Conservation (phyloP, 2,329 filamentous ascomycete species). For the Phyllosticta ampelicida region DNA sequence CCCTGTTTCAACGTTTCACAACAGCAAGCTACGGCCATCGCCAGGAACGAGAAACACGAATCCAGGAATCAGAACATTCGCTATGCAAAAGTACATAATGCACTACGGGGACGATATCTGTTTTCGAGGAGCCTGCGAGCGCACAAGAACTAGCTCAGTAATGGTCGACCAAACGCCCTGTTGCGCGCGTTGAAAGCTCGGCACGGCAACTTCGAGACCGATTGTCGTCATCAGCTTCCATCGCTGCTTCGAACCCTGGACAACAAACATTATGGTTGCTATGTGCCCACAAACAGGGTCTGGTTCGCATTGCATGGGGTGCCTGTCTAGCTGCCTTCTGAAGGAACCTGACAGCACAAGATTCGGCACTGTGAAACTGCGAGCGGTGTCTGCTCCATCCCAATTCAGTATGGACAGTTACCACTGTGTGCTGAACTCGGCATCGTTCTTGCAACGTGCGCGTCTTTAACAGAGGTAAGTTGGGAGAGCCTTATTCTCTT, state of each 20-base stretch:
- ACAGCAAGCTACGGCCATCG: background rate
- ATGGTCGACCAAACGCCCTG: too few species aligned
- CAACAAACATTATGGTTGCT: background rate
- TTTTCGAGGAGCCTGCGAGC: background rate
- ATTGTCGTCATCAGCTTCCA: background rate
- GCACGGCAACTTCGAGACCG: too few species aligned
- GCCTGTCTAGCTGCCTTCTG: background rate
- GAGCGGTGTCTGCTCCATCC: background rate
- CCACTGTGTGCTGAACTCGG: background rate
- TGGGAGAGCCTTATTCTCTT: too few species aligned
- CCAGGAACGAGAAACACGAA: background rate
- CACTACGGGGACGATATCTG: background rate
- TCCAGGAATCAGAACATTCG: background rate
- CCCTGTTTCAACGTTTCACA: background rate
- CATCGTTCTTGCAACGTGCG: background rate
- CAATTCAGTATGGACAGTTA: background rate
- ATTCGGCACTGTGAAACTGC: background rate
- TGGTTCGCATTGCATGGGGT: background rate
- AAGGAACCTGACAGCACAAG: background rate
- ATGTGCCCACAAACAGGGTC: background rate
- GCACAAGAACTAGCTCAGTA: too few species aligned
- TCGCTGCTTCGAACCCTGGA: background rate
- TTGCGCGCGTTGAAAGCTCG: too few species aligned
- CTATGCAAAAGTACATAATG: background rate
- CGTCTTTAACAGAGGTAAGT: background rate